A percentile compares a stretch with the other conserved stretches of the same genome.
Conservation (phyloP, 1,139 yeast species). For the Geotrichum fermentans region DNA sequence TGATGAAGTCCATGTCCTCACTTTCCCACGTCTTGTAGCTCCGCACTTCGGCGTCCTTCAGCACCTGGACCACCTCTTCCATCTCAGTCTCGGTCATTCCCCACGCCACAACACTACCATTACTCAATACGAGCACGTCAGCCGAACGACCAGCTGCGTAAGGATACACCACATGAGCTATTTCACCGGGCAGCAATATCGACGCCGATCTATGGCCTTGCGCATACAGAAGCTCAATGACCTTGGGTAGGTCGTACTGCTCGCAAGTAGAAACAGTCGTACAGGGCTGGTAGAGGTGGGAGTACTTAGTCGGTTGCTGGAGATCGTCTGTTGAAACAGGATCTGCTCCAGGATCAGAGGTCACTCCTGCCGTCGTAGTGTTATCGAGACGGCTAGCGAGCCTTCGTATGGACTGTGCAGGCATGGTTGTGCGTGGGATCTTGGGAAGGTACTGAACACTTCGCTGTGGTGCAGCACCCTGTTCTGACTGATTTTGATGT, state of each 20-base stretch:
- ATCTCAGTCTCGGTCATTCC: conserved; percentile 54
- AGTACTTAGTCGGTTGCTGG: conserved; percentile 1
- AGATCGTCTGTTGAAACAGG: neutral
- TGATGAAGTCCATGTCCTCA: conserved; percentile 86
- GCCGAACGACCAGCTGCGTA: conserved; percentile 39
- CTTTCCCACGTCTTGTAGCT: conserved; percentile 56
- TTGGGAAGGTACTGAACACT: conserved; percentile 6
- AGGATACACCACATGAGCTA: conserved; percentile 45
- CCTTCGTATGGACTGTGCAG: conserved; percentile 10
- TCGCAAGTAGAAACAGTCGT: conserved; percentile 71
- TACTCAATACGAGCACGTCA: conserved; percentile 60
- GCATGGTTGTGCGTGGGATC: conserved; percentile 8
- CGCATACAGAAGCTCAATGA: conserved; percentile 37
- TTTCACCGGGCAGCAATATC: conserved; percentile 66
- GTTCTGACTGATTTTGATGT: too few relatives aligned
- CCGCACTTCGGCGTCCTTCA: conserved; percentile 47
- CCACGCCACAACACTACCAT: conserved; percentile 83
- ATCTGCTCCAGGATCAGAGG: neutral
- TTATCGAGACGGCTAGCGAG: conserved; percentile 3
- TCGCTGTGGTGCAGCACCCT: too few relatives aligned
- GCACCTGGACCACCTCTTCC: conserved; percentile 43
- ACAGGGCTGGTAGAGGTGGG: conserved; percentile 36
- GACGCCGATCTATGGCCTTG: conserved; percentile 40
- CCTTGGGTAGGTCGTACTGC: conserved; percentile 51
- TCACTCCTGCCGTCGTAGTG: neutral